Evolutionary conservation across 2,329 filamentous ascomycete species (phyloP), one percentile per base, ranked within the genome.

Genomic region (Coniochaeta sp.): DNA sequence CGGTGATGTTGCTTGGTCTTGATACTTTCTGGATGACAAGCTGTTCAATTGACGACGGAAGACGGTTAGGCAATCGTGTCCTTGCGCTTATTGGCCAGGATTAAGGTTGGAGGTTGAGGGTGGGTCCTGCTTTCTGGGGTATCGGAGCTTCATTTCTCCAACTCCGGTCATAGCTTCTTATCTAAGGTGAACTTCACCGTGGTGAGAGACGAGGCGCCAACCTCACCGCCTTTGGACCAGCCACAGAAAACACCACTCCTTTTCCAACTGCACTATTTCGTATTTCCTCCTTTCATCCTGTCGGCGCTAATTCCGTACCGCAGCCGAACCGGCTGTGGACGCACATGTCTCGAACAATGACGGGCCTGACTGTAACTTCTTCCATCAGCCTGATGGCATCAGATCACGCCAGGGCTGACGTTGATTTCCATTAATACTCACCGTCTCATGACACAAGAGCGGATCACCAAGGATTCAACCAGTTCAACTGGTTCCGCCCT

Each of bases 11-110:
- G 2, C 3, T 22, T 24, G 35, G 2, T 40, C 20, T 33, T 10
- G 6, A 12, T 13, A 42, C 26, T 45, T 48, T 53, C 32, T 30
- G 20, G 48, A 53, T 49, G 48, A 51, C 53, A 53, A 55, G 53
- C 53, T 55, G 53, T 55, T 53, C 53, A 55, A 51, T 55, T 55
- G 51, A 46, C 18, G 30, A 49, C 38, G 26, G 38, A 22, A 22
- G 38, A 42, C 38, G 6, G n/a, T 42, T 42, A 42, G 20, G 38
- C 38, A 42, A 42, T 42, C 38, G 38, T 42, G 38, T 42, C 38
- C 38, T 42, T 42, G 12, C 22, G 20, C 38, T 42, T 12, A 42
- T 42, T 42, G 18, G 38, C 38, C n/a, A 10, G 8, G 3, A 14
- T 4, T 9, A 42, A 4, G 26, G 7, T 13, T n/a, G 18, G 22